Evolutionary conservation across 371 early-diverging fungal species (phyloP).

Genomic region (Mucor sp.): DNA sequence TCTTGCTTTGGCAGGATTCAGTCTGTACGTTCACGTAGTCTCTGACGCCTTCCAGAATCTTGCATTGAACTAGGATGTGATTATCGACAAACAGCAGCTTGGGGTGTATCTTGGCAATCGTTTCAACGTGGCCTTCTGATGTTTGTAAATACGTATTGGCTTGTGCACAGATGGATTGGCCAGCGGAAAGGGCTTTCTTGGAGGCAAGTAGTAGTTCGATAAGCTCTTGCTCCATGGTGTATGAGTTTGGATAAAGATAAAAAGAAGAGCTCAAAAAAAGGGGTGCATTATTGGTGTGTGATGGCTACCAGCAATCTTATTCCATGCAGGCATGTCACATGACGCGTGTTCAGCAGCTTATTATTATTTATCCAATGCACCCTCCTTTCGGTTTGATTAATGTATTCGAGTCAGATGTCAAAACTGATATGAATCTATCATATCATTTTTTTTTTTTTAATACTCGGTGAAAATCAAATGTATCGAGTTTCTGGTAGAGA

Average conservation of each 20-base stretch:
- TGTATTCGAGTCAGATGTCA: conserved; percentile 1
- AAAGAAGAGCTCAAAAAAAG: not conserved
- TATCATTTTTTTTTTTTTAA: not conserved
- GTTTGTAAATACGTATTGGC: conserved; percentile 37
- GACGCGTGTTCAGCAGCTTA: conserved; percentile 2
- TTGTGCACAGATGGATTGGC: conserved; percentile 45
- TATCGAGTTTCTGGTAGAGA: no score
- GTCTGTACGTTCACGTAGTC: conserved; percentile 32
- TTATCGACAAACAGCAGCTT: conserved; percentile 44
- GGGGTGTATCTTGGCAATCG: conserved; percentile 46
- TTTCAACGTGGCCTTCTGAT: conserved; percentile 35
- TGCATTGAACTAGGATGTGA: conserved; percentile 40
- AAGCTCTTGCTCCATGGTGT: conserved; percentile 46
- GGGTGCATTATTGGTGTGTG: not conserved
- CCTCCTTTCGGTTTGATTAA: not conserved
- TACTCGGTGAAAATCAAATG: not conserved
- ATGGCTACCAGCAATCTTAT: not conserved
- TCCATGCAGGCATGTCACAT: not conserved
- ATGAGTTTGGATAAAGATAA: not conserved
- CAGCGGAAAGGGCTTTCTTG: conserved; percentile 45
- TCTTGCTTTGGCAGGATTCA: conserved; percentile 25
- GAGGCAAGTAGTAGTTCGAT: conserved; percentile 42
- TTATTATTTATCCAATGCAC: not conserved
- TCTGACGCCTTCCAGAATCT: conserved; percentile 35
- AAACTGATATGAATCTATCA: not conserved